phyloP scores from a whole-genome alignment of 2,329 filamentous ascomycete genomes.

The Paecilomyces variotii region DNA sequence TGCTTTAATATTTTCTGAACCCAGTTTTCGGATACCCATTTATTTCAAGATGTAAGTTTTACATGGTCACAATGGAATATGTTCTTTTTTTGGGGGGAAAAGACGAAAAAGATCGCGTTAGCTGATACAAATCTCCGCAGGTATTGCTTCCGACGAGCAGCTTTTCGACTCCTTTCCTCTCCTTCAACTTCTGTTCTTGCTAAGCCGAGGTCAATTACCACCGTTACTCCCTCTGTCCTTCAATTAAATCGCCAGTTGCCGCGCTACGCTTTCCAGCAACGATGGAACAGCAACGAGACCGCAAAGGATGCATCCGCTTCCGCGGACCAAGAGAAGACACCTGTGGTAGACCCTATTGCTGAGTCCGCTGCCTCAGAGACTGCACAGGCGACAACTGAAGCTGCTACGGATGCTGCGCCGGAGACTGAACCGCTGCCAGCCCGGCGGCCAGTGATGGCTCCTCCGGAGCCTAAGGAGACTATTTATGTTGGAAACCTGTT shows the following conservation, averaged over 20 bases:
- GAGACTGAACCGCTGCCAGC: constrained; percentile 4
- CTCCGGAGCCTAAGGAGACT: constrained; percentile 32
- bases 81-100: not conserved
- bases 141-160: constrained; percentile 51
- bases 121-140: constrained; percentile 25
- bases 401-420: constrained; percentile 3
- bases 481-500: constrained; percentile 63
- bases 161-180: constrained; percentile 46
- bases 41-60: not conserved
- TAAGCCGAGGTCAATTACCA: constrained; percentile 34
- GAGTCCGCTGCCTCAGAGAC: constrained; percentile 5
- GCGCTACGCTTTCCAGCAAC: constrained; percentile 34
- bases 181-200: constrained; percentile 37
- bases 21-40: not conserved
- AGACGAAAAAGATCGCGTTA: not conserved
- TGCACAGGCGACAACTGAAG: not conserved
- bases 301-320: constrained; percentile 8
- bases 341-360: constrained; percentile 12
- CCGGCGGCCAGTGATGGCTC: constrained; percentile 2
- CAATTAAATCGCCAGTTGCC: constrained; percentile 33
- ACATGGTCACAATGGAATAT: not conserved
- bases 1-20: not conserved
- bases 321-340: constrained; percentile 10
- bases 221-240: constrained; percentile 26
- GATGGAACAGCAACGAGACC: constrained; percentile 41